A percentile compares a stretch with the other conserved stretches of the same genome.
phyloP scores from a whole-genome alignment of 1,284 basidiomycete species.

The Boletus semigastroideus region DNA sequence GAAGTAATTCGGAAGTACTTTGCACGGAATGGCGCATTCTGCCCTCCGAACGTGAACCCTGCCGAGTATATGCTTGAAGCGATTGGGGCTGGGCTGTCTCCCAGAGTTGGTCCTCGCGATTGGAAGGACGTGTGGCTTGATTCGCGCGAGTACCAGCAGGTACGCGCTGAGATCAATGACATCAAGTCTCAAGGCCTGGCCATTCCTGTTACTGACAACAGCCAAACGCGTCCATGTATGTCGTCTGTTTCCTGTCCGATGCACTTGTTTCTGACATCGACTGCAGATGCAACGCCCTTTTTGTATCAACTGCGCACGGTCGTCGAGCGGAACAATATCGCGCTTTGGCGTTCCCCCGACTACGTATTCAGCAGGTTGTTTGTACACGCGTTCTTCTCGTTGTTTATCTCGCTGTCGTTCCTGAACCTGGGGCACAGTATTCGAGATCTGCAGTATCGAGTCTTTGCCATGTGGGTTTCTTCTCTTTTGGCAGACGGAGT shows the following conservation, averaged over 20 bases:
- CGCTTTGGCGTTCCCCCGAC: constrained; percentile 82
- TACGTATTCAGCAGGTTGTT: constrained; percentile 85
- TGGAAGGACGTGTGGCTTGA: constrained; percentile 79
- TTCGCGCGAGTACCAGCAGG: constrained; percentile 44
- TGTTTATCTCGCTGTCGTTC: constrained; percentile 84
- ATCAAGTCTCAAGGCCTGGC: constrained; percentile 47
- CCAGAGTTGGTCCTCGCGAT: constrained; percentile 63
- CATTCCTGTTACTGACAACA: constrained; percentile 36
- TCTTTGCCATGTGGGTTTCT: constrained; percentile 68
- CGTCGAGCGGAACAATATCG: constrained; percentile 68
- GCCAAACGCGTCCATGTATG: constrained; percentile 48
- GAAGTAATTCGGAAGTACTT: constrained; percentile 67
- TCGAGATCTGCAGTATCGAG: constrained; percentile 80
- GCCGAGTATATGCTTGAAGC: constrained; percentile 68
- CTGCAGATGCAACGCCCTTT: constrained; percentile 73
- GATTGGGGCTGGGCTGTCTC: constrained; percentile 73
- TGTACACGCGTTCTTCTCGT: constrained; percentile 72
- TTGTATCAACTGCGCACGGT: constrained; percentile 78
- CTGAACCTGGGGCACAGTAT: constrained; percentile 68
- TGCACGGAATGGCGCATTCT: constrained; percentile 60
- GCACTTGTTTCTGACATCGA: background rate
- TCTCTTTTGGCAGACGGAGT: background rate
- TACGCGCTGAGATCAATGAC: constrained; percentile 41
- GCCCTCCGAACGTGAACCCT: constrained; percentile 60
- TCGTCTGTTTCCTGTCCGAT: constrained; percentile 17